Percentiles rank a stretch among this genome's conserved stretches.
phyloP scores from a whole-genome alignment of 192 early-diverging fungal species.

The Pilaira anomala region DNA sequence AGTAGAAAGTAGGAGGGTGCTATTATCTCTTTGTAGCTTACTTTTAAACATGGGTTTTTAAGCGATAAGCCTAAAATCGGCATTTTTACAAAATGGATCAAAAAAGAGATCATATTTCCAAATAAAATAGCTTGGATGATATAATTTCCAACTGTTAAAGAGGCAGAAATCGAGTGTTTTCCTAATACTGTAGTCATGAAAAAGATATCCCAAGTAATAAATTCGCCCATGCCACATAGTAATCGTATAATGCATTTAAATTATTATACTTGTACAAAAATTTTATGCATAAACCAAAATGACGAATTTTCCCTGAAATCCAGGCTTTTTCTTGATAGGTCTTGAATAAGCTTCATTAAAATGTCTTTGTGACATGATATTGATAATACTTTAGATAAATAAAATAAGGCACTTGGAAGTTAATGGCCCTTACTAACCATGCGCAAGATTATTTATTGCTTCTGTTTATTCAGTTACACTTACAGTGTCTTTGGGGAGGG shows the following conservation, averaged over 20 bases:
- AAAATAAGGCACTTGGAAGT: conserved; percentile 22
- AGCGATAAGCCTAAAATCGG: conserved; percentile 59
- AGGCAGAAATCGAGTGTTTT: conserved; percentile 46
- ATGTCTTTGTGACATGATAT: conserved; percentile 20
- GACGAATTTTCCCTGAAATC: conserved; percentile 54
- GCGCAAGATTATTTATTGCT: conserved; percentile 10
- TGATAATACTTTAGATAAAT: conserved; percentile 22
- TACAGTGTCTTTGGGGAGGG: no score
- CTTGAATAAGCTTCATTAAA: conserved; percentile 36
- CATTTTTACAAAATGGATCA: conserved; percentile 60
- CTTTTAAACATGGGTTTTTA: conserved; percentile 33
- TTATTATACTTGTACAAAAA: no score
- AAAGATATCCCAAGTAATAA: conserved; percentile 67
- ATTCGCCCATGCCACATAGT: conserved; percentile 44
- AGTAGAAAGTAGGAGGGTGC: conserved; percentile 32
- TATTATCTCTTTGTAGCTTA: no score
- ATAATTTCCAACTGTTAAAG: conserved; percentile 56
- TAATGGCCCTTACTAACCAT: conserved; percentile 23
- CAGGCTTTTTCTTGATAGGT: conserved; percentile 48
- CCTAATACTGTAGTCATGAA: no score
- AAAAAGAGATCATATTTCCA: conserved; percentile 45
- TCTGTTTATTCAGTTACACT: no score
- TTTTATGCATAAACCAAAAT: conserved; percentile 53
- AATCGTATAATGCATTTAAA: no score
- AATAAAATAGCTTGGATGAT: conserved; percentile 45